Evolutionary conservation across 2,329 filamentous ascomycete genomes (phyloP).

Genomic region (Bipolaris oryzae): DNA sequence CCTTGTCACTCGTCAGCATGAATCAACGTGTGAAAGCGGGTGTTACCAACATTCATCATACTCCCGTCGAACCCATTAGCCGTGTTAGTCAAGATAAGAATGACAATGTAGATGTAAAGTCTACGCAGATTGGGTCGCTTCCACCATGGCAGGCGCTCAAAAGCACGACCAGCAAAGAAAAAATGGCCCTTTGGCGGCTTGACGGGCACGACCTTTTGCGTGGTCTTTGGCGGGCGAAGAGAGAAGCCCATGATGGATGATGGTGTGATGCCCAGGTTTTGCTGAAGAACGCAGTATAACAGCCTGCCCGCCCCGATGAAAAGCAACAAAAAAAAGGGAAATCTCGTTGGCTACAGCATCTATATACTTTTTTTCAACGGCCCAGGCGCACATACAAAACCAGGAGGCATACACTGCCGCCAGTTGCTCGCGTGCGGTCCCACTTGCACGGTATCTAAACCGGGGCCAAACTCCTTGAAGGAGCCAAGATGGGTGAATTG

Average conservation of each 20-base stretch:
- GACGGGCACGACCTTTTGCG: slow-evolving; percentile 16
- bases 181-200: slow-evolving; percentile 24
- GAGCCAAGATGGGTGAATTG: slow-evolving; percentile 18
- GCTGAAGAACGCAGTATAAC: neutral
- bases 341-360: neutral
- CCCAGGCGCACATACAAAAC: neutral
- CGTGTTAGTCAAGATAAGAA: slow-evolving; percentile 20
- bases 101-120: slow-evolving; percentile 20
- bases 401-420: neutral
- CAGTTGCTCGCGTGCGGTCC: neutral
- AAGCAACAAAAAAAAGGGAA: neutral
- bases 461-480: neutral
- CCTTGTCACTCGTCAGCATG: slow-evolving; percentile 27
- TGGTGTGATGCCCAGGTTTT: neutral
- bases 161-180: slow-evolving; percentile 21
- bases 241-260: slow-evolving; percentile 8
- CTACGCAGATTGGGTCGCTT: slow-evolving; percentile 15
- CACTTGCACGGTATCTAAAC: neutral
- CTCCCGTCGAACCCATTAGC: slow-evolving; percentile 57
- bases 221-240: slow-evolving; percentile 15
- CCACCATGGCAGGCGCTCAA: slow-evolving; percentile 18
- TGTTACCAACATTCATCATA: slow-evolving; percentile 41
- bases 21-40: neutral
- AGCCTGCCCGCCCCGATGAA: neutral
- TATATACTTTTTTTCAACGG: neutral